Conservation (phyloP, 257 asterid species). For the Datura wrightii region DNA sequence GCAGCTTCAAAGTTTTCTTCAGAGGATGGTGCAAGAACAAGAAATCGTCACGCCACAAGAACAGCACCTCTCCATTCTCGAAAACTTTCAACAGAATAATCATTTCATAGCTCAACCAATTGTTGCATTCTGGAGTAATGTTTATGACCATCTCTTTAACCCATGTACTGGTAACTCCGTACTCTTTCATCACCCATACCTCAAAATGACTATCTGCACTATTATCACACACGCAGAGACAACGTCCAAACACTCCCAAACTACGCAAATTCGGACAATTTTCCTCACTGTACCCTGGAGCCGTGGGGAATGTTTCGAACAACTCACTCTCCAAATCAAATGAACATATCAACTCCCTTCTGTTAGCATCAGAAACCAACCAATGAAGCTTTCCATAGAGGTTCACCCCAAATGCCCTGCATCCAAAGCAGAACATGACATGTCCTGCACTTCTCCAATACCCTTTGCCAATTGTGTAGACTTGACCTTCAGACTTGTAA, state of each 20-base stretch:
- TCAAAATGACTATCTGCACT: slow-evolving; percentile 37
- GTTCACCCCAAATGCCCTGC: slow-evolving; percentile 41
- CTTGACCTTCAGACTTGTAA: slow-evolving; percentile 47
- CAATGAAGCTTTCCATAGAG: slow-evolving; percentile 56
- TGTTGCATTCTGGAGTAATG: slow-evolving; percentile 34
- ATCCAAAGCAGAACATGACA: slow-evolving; percentile 41
- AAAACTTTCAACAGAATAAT: slow-evolving; percentile 44
- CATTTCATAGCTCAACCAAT: slow-evolving; percentile 43
- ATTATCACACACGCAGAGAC: slow-evolving; percentile 52
- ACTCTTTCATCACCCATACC: slow-evolving; percentile 66
- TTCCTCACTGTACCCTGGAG: slow-evolving; percentile 39
- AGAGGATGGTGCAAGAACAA: slow-evolving; percentile 31
- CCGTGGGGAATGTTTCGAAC: slow-evolving; percentile 39
- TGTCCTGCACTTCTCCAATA: slow-evolving; percentile 43
- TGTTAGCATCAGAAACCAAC: slow-evolving; percentile 49
- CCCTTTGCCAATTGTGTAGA: slow-evolving; percentile 50
- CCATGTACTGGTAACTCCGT: slow-evolving; percentile 52
- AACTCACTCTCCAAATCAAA: slow-evolving; percentile 54
- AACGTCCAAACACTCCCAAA: slow-evolving; percentile 42
- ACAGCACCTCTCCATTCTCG: slow-evolving; percentile 50
- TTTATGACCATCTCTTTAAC: slow-evolving; percentile 45
- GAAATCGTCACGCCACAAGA: slow-evolving; percentile 47
- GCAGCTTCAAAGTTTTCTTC: background rate
- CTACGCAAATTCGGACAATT: slow-evolving; percentile 37
- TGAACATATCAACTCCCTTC: slow-evolving; percentile 50